A percentile compares a stretch with the other conserved stretches of the same genome.
These are phyloP conservation scores for Senecio squalidus DNA, from an alignment of 140 eudicot species.

Conservation along the genomic window DNA sequence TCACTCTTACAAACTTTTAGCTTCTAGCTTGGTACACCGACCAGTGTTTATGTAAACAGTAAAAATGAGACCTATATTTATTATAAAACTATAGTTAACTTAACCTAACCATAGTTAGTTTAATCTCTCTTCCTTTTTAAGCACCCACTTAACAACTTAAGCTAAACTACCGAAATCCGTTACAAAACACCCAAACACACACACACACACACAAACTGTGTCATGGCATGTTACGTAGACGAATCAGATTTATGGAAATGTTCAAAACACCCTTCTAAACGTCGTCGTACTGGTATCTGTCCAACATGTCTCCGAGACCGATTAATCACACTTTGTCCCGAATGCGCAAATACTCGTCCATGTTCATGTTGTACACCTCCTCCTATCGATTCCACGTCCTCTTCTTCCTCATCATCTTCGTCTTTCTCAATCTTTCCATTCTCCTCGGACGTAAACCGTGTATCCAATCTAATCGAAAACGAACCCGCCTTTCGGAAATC, in stretches of 20 bases:
- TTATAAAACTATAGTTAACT: slow-evolving; percentile 5
- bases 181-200: slow-evolving; percentile 22
- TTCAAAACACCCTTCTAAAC: slow-evolving; percentile 64
- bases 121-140: slow-evolving; percentile 19
- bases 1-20: no score
- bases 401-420: slow-evolving; percentile 53
- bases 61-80: slow-evolving; percentile 1
- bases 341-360: slow-evolving; percentile 66
- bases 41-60: background rate
- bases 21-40: slow-evolving; percentile 13
- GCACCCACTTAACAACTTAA: slow-evolving; percentile 16
- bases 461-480: slow-evolving; percentile 38
- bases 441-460: slow-evolving; percentile 29
- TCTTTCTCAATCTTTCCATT: slow-evolving; percentile 24
- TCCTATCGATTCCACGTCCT: slow-evolving; percentile 24
- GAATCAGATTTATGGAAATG: slow-evolving; percentile 77
- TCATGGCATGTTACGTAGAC: slow-evolving; percentile 54
- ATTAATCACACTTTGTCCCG: slow-evolving; percentile 57
- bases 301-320: slow-evolving; percentile 78
- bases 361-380: slow-evolving; percentile 46
- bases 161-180: slow-evolving; percentile 17
- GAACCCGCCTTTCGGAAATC: slow-evolving; percentile 71
- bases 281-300: slow-evolving; percentile 69
- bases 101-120: slow-evolving; percentile 25
- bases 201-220: background rate